Evolutionary conservation across 169 alveolate genomes (phyloP), one percentile per base, ranked within the genome.

Genomic region (Theileria parva): DNA sequence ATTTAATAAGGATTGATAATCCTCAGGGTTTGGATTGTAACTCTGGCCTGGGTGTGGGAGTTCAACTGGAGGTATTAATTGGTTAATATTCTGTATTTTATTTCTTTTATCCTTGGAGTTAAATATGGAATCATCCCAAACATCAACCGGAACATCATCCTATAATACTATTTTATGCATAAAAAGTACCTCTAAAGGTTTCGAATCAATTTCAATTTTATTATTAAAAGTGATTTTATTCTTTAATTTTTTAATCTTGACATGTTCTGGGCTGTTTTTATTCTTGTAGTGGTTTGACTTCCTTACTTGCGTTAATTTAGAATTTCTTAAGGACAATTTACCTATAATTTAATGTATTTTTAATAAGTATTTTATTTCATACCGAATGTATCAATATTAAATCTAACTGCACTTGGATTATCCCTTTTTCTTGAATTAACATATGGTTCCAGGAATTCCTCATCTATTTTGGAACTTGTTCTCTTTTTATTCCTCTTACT

Each of bases 41-140:
- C 89, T 83, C 70, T 83, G 89, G 4, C 89, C 89, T 1, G 86
- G 66, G 55, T 80, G 88, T 28, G 88, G 88, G 21, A 74, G 66
- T n/a, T 77, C 88, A 13, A 80, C 88, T 61, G 86, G 76, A 0
- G 89, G 89, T 55, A 83, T 75, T 25, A 83, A 32, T 64, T 75
- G 66, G 21, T 57, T 59, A 37, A 76, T 17, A 53, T 65, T 69
- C 17, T 60, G 65, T 60, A 67, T 60, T 34, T 66, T 67, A 50
- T 51, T 27, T 75, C 66, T 25, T 81, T 73, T 28, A 59, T 37
- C 39, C 48, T 71, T n/a, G 13, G 79, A 1, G 11, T 44, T 4
- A 19, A 32, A 5, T 28, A 63, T 63, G 32, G 71, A 15, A 21
- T 63, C 71, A 21, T 63, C 15, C 71, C 71, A 63, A 27, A 63